Base-by-base conservation (phyloP, 805 yeast species). In the Wickerhamiella allomyrinae region DNA sequence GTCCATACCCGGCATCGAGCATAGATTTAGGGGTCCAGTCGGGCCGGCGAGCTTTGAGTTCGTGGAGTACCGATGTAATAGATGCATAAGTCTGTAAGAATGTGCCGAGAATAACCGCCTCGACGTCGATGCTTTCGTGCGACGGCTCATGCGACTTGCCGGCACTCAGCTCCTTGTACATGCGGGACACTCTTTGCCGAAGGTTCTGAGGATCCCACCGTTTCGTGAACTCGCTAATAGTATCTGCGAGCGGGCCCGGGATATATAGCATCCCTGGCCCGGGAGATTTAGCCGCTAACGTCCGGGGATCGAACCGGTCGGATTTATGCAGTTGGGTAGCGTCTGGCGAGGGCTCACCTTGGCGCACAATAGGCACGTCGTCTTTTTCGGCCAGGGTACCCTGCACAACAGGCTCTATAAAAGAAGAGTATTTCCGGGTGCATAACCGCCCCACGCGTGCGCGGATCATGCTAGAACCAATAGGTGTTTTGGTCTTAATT, bases 1-100 rank as follows among this genome's bases (percentile, higher is more conserved):
- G 97, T 0, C 98, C 97, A 55, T 70, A 77, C 0, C 95, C 89
- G 11, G 84, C 73, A 54, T 84, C 93, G 39, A 91, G 65, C 0
- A 91, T 73, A 5, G 73, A 65, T 22, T 69, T 54, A 0, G 96
- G 96, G 19, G 58, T 58, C 63, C 85, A 82, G 1, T 47, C 38
- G 0, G 62, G 63, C 17, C 69, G 57, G 33, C 87, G 65, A 35
- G 67, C 66, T 49, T 73, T 67, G 27, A 86, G 61, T 50, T 89
- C 97, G 21, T 57, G 56, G 29, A 91, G 60, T 0, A 77, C 82
- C 48, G 77, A 82, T 41, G 67, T 67, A 2, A 76, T 58, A 11
- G 84, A 71, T 1, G 85, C 81, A 55, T 84, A 89, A 54, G 83
- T 81, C 52, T 83, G 94, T 2, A 82, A 63, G 53, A 89, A 85